phyloP scores from a whole-genome alignment of 2,329 filamentous ascomycete genomes.

The Bipolaris cookei region DNA sequence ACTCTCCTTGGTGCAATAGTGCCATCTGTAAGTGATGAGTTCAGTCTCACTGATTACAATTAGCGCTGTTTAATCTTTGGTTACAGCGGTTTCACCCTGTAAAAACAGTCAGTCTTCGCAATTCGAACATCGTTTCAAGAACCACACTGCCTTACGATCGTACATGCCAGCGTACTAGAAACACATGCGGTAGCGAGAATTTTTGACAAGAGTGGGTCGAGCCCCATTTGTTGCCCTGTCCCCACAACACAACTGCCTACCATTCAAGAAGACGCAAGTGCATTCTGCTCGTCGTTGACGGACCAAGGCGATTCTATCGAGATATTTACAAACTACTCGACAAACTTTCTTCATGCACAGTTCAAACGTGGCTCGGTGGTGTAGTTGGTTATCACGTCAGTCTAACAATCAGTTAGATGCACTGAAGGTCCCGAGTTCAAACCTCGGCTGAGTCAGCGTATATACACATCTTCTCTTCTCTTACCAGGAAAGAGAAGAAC shows the following conservation, averaged over 20 bases:
- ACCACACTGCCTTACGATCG: background rate
- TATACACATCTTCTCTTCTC: background rate
- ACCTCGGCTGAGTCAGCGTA: constrained; percentile 7
- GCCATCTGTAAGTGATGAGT: background rate
- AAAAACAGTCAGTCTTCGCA: background rate
- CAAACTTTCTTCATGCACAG: constrained; percentile 1
- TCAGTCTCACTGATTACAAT: background rate
- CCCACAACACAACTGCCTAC: background rate
- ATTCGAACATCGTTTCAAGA: background rate
- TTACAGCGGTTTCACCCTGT: background rate
- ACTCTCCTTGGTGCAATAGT: background rate
- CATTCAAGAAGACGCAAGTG: background rate
- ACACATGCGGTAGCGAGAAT: constrained; percentile 1
- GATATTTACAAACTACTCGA: background rate
- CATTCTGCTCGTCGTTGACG: background rate
- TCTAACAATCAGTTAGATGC: constrained; percentile 45
- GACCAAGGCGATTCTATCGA: background rate
- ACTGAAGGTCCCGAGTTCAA: constrained; percentile 10
- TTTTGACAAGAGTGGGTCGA: constrained; percentile 2
- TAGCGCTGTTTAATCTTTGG: background rate
- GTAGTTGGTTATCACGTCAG: constrained; percentile 57
- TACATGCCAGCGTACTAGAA: background rate
- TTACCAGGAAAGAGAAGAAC: background rate
- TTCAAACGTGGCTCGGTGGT: constrained; percentile 41
- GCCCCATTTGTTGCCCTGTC: background rate